These are phyloP conservation scores for Trifolium subterraneum DNA, from an alignment of 306 rosid species.

Conservation along the genomic window DNA sequence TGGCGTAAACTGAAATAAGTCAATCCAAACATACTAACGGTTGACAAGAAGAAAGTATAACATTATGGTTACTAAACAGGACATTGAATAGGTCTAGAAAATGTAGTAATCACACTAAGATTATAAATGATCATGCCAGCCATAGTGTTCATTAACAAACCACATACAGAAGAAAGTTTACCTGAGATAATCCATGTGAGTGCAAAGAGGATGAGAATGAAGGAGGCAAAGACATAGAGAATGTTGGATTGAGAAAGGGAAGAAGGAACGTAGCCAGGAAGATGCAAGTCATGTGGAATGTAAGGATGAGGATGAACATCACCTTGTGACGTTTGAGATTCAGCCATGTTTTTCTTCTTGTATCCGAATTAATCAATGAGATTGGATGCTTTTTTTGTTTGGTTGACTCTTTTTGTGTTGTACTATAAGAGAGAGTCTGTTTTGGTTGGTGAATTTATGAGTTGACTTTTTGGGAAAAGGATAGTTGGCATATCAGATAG, in stretches of 20 bases:
- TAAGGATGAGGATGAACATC: slow-evolving; percentile 61
- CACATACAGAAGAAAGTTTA: slow-evolving; percentile 29
- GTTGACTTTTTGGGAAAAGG: too few species aligned
- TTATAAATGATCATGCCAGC: neutral
- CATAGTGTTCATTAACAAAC: slow-evolving; percentile 16
- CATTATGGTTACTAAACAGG: neutral
- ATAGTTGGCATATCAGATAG: too few species aligned
- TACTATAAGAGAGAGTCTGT: too few species aligned
- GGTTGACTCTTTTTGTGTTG: too few species aligned
- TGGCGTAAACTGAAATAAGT: too few species aligned
- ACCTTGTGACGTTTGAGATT: too few species aligned
- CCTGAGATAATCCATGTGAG: slow-evolving; percentile 73
- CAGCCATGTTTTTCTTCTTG: too few species aligned
- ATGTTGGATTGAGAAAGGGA: slow-evolving; percentile 64
- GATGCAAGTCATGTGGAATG: slow-evolving; percentile 60
- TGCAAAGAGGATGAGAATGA: slow-evolving; percentile 53
- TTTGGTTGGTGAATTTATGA: too few species aligned
- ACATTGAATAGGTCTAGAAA: slow-evolving; percentile 1
- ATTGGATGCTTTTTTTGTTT: too few species aligned
- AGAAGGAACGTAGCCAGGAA: slow-evolving; percentile 66
- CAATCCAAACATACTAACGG: too few species aligned
- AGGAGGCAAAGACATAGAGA: slow-evolving; percentile 46
- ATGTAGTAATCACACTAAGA: slow-evolving; percentile 2
- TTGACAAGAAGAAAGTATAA: neutral
- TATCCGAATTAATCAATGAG: too few species aligned